These are phyloP conservation scores for Domatiomyces catenatus DNA, from an alignment of 2,329 filamentous ascomycete species.

Conservation along the genomic window DNA sequence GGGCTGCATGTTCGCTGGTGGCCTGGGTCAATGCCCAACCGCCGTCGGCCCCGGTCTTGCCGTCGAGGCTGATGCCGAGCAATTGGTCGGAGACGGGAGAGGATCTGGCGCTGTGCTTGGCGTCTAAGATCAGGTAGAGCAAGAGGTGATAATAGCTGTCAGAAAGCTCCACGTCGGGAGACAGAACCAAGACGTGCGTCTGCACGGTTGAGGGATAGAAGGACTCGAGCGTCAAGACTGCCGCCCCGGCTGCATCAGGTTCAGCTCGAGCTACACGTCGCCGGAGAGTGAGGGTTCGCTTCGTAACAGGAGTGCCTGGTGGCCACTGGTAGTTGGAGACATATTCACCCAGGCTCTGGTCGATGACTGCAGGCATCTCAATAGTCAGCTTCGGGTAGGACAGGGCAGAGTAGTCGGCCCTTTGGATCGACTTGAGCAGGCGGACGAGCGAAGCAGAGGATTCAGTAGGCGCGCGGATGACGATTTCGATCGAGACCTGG, in stretches of 20 bases:
- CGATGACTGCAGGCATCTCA: conserved; percentile 60
- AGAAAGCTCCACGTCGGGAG: conserved; percentile 64
- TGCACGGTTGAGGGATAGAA: conserved; percentile 61
- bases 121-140: conserved; percentile 61
- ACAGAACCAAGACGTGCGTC: conserved; percentile 71
- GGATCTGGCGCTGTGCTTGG: conserved; percentile 49
- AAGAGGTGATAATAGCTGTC: conserved; percentile 75
- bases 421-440: conserved; percentile 58
- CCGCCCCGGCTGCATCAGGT: conserved; percentile 52
- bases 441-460: conserved; percentile 27
- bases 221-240: conserved; percentile 64
- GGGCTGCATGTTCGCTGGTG: conserved; percentile 63
- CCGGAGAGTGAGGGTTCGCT: conserved; percentile 47
- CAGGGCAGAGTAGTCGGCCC: conserved; percentile 60
- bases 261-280: conserved; percentile 52
- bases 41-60: conserved; percentile 43
- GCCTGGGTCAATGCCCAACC: conserved; percentile 67
- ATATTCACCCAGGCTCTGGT: conserved; percentile 47
- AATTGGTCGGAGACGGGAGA: conserved; percentile 38
- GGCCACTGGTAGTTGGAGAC: conserved; percentile 56
- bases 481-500: conserved; percentile 59
- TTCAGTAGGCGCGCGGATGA: conserved; percentile 50
- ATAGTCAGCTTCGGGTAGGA: conserved; percentile 62
- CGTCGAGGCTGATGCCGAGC: conserved; percentile 64
- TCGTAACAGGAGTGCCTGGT: conserved; percentile 32